Evolutionary conservation across 768 basidiomycete genomes (phyloP), one percentile per base, ranked within the genome.

Genomic region (Coprinopsis sp.): DNA sequence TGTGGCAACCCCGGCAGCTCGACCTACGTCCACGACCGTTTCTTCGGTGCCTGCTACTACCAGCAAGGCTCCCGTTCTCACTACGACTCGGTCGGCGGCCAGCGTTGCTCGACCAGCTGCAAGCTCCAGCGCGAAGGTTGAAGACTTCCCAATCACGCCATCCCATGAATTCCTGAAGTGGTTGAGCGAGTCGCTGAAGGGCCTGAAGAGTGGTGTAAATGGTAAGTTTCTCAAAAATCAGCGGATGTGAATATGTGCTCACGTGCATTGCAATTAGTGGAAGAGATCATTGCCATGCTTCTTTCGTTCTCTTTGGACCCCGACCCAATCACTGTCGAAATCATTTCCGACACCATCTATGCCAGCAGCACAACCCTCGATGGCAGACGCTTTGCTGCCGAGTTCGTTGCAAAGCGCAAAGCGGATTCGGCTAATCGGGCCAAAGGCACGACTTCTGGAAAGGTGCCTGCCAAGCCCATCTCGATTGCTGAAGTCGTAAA

Each of bases 211-310:
- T 61, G 69, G 77, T 16, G 85, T 88, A 39, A 87, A 88, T 57
- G 76, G 88, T 90, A 58, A 46, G 76, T 59, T 18, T 24, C 23
- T 23, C 19, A 51, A 29, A 23, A 21, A 34, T 14, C 43, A 27
- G 25, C 18, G 13, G 6, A 19, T 2, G 11, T 21, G 12, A 11
- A 31, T 44, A 46, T 33, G 12, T 28, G 36, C 40, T 47, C 11
- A 52, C 37, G 11, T 34, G 28, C 13, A 54, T 33, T 44, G 25
- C n/a, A 47, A 37, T 7, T 46, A 96, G 94, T 95, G 44, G 96
- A 98, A 62, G 96, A 98, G 55, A 93, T 98, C 61, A 84, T 91
- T 59, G 84, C 88, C 37, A 95, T 98, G 91, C 71, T 99, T 19
- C 77, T 99, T 21, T 83, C 88, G 1, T 98, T 99, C 73, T 89